Evolutionary conservation across 192 early-diverging fungal species (phyloP).

Genomic region (Mortierella antarctica): DNA sequence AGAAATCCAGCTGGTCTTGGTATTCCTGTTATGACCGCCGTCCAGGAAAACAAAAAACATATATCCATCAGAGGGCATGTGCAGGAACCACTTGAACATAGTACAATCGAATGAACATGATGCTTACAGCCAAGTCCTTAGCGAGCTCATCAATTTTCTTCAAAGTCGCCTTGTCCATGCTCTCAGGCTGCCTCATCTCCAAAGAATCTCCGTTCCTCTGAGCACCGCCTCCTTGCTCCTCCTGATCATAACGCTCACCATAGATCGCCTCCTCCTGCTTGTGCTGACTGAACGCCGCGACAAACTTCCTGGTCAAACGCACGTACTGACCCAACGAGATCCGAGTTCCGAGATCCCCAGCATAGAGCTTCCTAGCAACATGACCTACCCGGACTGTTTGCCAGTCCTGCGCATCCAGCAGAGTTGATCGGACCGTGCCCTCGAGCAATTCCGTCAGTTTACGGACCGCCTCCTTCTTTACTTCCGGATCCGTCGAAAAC

Average conservation of each 20-base stretch:
- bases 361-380: constrained; percentile 54
- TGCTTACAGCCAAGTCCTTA: constrained; percentile 40
- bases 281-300: constrained; percentile 42
- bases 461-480: constrained; percentile 37
- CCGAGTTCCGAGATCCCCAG: constrained; percentile 49
- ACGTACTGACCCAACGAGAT: constrained; percentile 56
- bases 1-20: constrained; percentile 55
- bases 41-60: neutral
- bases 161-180: constrained; percentile 4
- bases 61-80: neutral
- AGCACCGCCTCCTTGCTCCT: neutral
- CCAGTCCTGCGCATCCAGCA: constrained; percentile 52
- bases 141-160: constrained; percentile 36
- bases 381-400: constrained; percentile 51
- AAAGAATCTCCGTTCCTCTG: constrained; percentile 9
- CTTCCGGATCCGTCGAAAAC: constrained; percentile 30
- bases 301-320: constrained; percentile 46
- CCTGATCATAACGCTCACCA: neutral
- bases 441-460: constrained; percentile 49
- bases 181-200: constrained; percentile 3
- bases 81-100: constrained; percentile 1
- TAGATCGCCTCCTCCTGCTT: neutral
- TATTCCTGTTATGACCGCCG: constrained; percentile 36
- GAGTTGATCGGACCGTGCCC: constrained; percentile 42
- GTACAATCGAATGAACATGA: neutral